Conservation (phyloP, 2,329 filamentous ascomycete genomes). For the Purpureocillium takamizusanense region DNA sequence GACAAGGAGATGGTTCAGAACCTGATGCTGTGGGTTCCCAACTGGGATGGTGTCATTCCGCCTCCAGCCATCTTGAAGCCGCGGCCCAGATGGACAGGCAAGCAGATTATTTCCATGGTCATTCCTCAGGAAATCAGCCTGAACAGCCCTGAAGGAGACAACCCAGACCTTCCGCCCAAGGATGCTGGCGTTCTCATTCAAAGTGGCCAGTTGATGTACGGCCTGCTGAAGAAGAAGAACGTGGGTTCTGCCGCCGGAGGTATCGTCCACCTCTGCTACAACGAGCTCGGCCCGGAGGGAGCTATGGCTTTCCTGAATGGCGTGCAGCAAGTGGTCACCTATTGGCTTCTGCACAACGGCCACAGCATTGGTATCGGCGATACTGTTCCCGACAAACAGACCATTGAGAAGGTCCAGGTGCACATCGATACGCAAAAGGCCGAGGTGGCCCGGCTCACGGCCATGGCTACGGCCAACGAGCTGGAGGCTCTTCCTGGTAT, state of each 20-base stretch:
- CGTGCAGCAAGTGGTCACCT: conserved; percentile 87
- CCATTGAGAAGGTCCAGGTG: conserved; percentile 75
- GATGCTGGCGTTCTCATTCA: conserved; percentile 79
- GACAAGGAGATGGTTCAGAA: conserved; percentile 92
- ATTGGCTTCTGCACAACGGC: conserved; percentile 93
- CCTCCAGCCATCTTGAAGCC: conserved; percentile 92
- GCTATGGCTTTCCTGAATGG: conserved; percentile 96
- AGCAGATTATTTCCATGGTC: conserved; percentile 92
- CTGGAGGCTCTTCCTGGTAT: conserved; percentile 94
- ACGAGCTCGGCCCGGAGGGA: conserved; percentile 77
- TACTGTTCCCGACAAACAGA: conserved; percentile 81
- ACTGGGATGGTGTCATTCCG: conserved; percentile 94
- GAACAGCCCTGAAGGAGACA: conserved; percentile 50
- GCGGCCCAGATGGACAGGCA: conserved; percentile 89
- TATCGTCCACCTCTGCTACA: conserved; percentile 93
- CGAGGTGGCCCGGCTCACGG: conserved; percentile 68
- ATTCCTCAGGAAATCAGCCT: conserved; percentile 82
- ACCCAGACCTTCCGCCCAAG: conserved; percentile 51
- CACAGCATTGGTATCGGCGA: conserved; percentile 98
- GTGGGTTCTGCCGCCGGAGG: conserved; percentile 85
- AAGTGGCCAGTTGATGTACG: conserved; percentile 82
- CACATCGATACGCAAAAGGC: conserved; percentile 76
- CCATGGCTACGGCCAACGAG: conserved; percentile 71
- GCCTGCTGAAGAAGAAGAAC: conserved; percentile 85
- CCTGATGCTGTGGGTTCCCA: conserved; percentile 91